Percentiles rank a stretch among this genome's conserved stretches.
Evolutionary conservation across 305 asterid genomes (phyloP).

Genomic region (Withania somnifera): DNA sequence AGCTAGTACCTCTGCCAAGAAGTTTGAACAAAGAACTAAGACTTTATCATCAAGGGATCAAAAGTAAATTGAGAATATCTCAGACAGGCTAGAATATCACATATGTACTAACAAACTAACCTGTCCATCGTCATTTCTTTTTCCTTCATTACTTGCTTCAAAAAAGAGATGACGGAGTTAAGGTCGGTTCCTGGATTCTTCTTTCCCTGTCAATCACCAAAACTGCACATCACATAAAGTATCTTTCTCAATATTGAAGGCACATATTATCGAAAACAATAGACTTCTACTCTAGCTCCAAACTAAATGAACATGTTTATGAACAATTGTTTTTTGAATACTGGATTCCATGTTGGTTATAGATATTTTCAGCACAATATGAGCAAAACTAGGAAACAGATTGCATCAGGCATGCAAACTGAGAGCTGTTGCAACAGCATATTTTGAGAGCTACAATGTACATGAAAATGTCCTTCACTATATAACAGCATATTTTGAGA

Average conservation of each 20-base stretch:
- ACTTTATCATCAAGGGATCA: background rate
- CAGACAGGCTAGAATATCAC: background rate
- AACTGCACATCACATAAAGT: background rate
- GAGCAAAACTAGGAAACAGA: background rate
- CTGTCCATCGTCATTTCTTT: conserved; percentile 89
- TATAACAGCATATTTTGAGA: no score
- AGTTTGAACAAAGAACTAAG: background rate
- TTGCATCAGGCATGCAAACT: background rate
- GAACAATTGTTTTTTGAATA: background rate
- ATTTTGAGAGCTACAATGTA: background rate
- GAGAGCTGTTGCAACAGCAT: background rate
- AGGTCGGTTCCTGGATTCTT: conserved; percentile 71
- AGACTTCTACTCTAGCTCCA: background rate
- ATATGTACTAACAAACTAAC: conserved; percentile 10
- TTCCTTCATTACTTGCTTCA: conserved; percentile 61
- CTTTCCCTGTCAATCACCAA: conserved; percentile 53
- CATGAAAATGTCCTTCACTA: background rate
- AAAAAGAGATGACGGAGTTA: conserved; percentile 52
- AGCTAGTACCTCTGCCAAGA: background rate
- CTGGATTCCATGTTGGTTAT: background rate
- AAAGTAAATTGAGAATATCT: background rate
- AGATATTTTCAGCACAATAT: background rate
- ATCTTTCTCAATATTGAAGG: background rate
- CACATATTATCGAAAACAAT: background rate
- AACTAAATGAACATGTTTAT: background rate